These are phyloP conservation scores for Sindora glabra DNA, from an alignment of 306 rosid species.

Conservation along the genomic window DNA sequence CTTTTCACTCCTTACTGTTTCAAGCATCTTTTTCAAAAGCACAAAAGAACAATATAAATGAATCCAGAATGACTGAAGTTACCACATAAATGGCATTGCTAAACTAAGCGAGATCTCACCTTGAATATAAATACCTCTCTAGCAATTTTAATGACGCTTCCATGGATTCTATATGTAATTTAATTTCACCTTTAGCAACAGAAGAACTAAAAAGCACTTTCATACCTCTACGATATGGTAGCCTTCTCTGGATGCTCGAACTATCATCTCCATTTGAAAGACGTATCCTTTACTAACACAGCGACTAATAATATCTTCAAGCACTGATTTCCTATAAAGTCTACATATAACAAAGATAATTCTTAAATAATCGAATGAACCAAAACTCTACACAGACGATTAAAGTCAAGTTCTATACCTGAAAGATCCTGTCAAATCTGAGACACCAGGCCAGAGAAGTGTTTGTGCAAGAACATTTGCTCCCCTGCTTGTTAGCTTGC, in stretches of 20 bases:
- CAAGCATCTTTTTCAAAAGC: too few species aligned
- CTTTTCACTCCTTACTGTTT: too few species aligned
- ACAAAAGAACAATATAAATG: too few species aligned
- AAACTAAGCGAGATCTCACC: too few species aligned
- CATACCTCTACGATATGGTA: slow-evolving; percentile 95
- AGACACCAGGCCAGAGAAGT: slow-evolving; percentile 93
- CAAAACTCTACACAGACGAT: background rate
- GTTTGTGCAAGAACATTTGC: slow-evolving; percentile 99
- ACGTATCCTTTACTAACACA: slow-evolving; percentile 95
- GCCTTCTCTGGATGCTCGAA: slow-evolving; percentile 87
- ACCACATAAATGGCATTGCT: too few species aligned
- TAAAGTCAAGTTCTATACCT: slow-evolving; percentile 42
- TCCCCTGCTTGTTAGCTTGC: slow-evolving; percentile 95
- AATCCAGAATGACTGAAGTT: too few species aligned
- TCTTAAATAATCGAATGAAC: slow-evolving; percentile 13
- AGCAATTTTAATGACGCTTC: too few species aligned
- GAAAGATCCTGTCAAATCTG: slow-evolving; percentile 96
- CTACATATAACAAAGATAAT: slow-evolving; percentile 34
- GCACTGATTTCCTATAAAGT: slow-evolving; percentile 79
- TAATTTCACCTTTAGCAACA: too few species aligned
- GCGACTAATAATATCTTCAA: slow-evolving; percentile 86
- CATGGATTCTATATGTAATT: too few species aligned
- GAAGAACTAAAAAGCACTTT: too few species aligned
- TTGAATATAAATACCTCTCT: too few species aligned
- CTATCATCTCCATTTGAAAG: slow-evolving; percentile 99